A percentile compares a stretch with the other conserved stretches of the same genome.
phyloP scores from a whole-genome alignment of 2,329 filamentous ascomycete species.

The Aschersonia sp. region DNA sequence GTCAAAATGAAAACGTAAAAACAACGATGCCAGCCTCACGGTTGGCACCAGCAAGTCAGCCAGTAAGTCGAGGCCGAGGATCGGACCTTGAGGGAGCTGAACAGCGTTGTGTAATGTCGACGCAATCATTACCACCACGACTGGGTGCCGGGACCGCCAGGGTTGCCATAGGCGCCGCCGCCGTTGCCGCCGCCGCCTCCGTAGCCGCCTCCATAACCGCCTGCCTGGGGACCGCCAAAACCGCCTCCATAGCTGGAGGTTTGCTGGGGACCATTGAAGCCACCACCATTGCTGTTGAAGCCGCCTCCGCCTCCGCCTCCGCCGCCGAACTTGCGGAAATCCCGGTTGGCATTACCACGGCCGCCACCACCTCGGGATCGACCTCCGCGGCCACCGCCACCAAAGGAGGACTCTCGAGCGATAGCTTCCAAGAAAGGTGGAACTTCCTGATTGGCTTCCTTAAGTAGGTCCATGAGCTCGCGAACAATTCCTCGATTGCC shows the following conservation, averaged over 20 bases:
- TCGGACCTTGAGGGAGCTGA: background rate
- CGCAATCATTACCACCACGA: constrained; percentile 43
- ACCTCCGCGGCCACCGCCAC: constrained; percentile 52
- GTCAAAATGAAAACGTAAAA: background rate
- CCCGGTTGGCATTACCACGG: constrained; percentile 63
- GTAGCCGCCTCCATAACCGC: constrained; percentile 22
- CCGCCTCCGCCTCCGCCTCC: constrained; percentile 29
- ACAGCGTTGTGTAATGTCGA: constrained; percentile 1
- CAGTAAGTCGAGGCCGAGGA: background rate
- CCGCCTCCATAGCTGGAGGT: constrained; percentile 24
- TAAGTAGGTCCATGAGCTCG: constrained; percentile 91
- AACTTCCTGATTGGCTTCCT: constrained; percentile 97
- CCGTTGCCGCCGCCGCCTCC: constrained; percentile 29
- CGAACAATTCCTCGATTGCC: constrained; percentile 96
- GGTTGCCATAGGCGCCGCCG: constrained; percentile 44
- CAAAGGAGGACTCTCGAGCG: constrained; percentile 82
- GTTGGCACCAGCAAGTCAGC: background rate
- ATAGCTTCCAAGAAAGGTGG: constrained; percentile 93
- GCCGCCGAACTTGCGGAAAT: constrained; percentile 71
- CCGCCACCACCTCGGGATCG: constrained; percentile 38
- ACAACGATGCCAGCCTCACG: background rate
- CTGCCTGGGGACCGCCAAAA: constrained; percentile 18
- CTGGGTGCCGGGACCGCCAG: constrained; percentile 53
- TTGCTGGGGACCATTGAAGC: constrained; percentile 14
- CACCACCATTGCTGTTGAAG: constrained; percentile 25